A percentile compares a stretch with the other conserved stretches of the same genome.
Evolutionary conservation across 495 filamentous ascomycete species (phyloP).

Genomic region (Rostrohypoxylon terebratum): DNA sequence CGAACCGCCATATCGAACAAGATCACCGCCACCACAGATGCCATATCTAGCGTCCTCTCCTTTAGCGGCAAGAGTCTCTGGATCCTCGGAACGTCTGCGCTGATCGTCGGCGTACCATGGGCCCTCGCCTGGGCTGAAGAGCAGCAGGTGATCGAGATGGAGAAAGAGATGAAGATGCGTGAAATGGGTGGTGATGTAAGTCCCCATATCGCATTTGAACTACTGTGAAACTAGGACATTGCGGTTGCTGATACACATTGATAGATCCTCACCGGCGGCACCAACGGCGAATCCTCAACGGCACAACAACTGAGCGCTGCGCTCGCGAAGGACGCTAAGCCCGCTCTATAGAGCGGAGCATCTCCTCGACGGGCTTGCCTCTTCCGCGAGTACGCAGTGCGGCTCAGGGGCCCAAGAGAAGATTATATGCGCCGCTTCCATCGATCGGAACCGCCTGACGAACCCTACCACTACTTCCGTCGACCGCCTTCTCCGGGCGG

Average conservation of each 20-base stretch:
- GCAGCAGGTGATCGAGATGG: slow-evolving; percentile 94
- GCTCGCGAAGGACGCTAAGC: slow-evolving; percentile 50
- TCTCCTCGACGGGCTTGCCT: not conserved
- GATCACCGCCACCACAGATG: slow-evolving; percentile 62
- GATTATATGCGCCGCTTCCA: too few relatives aligned
- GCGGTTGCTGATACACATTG: slow-evolving; percentile 13
- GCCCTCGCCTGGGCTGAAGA: slow-evolving; percentile 93
- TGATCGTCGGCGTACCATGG: slow-evolving; percentile 92
- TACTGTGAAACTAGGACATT: too few relatives aligned
- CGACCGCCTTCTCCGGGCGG: too few relatives aligned
- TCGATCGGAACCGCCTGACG: too few relatives aligned
- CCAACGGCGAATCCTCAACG: slow-evolving; percentile 42
- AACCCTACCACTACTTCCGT: too few relatives aligned
- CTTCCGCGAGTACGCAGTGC: not conserved
- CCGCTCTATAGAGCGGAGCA: slow-evolving; percentile 50
- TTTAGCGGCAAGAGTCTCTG: slow-evolving; percentile 87
- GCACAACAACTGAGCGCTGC: slow-evolving; percentile 52
- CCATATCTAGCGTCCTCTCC: slow-evolving; percentile 68
- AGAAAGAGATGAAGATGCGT: slow-evolving; percentile 94
- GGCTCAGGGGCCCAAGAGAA: not conserved
- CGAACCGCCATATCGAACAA: slow-evolving; percentile 75
- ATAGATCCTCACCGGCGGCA: slow-evolving; percentile 55
- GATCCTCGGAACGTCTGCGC: slow-evolving; percentile 85
- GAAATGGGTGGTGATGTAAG: slow-evolving; percentile 68
- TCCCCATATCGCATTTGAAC: not conserved